Evolutionary conservation across 495 filamentous ascomycete genomes (phyloP), one percentile per base, ranked within the genome.

Genomic region (Cenococcum geophilum): DNA sequence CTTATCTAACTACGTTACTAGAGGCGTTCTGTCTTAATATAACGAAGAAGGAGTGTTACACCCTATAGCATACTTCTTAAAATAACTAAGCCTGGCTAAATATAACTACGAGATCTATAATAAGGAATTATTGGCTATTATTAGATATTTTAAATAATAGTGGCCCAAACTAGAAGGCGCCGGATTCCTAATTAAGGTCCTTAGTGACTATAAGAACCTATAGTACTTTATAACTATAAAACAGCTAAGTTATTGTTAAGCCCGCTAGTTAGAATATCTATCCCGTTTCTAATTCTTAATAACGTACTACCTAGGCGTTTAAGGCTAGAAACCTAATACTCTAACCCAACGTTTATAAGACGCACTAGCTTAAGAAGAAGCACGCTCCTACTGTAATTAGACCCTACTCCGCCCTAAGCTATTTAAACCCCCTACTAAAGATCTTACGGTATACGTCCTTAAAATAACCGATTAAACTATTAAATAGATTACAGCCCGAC

Each of bases 31-130:
- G 21, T 51, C 23, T 18, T 23, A 51, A 21, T 22, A 22, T 12
- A 27, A 27, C 48, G 22, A 51, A 5, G 48, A 69, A 75, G 54
- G 80, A 79, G 32, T 82, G 80, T 54, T 70, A 72, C 10, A 54
- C 58, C 1, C 67, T 80, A 53, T 58, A 47, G 63, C 64, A 6
- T 75, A 59, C 65, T 70, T 69, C 49, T 74, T 58, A 20, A 66
- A 57, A 35, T 68, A 70, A 63, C 64, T 66, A 23, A 58, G 23
- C 14, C 67, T 57, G 37, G 60, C 61, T 0, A 56, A 74, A 50
- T 70, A 32, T 34, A 72, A 72, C 55, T 70, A 72, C 61, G 20
- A 69, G 22, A 72, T 71, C 35, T 62, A 69, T 55, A 59, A 72
- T 55, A 74, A 76, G 58, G 71, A 76, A 65, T 62, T 76, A 32